Evolutionary conservation across 495 filamentous ascomycete genomes (phyloP).

Genomic region (Filosporella fistucella): DNA sequence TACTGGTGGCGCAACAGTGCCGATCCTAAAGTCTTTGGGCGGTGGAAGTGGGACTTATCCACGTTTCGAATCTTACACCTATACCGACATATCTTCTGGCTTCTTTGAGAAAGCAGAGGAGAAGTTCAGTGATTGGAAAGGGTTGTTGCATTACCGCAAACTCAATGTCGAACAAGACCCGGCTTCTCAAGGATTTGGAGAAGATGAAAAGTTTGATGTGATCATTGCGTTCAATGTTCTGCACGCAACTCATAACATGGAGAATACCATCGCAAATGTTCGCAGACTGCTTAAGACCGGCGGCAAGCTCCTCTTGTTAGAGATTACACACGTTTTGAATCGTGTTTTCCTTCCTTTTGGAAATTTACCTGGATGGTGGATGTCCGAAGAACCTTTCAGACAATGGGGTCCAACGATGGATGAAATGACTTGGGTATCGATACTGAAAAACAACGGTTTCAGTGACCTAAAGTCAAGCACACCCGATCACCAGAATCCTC

Average conservation of each 20-base stretch:
- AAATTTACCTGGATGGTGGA: conserved; percentile 12
- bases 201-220: conserved; percentile 41
- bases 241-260: conserved; percentile 37
- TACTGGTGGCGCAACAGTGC: neutral
- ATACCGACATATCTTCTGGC: conserved; percentile 44
- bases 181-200: conserved; percentile 42
- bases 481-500: no score
- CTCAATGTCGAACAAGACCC: conserved; percentile 47
- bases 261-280: conserved; percentile 28
- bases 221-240: conserved; percentile 46
- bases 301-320: conserved; percentile 34
- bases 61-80: neutral
- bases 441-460: no score
- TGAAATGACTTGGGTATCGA: no score
- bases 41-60: neutral
- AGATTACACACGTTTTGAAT: conserved; percentile 26
- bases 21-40: neutral
- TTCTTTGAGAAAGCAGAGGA: conserved; percentile 45
- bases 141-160: conserved; percentile 36
- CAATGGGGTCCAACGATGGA: no score
- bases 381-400: no score
- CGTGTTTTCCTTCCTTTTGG: neutral
- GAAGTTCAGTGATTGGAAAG: conserved; percentile 30
- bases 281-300: conserved; percentile 33
- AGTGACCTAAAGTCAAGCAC: no score